These are phyloP conservation scores for Grammothele lineata DNA, from an alignment of 768 basidiomycete species.

Conservation along the genomic window DNA sequence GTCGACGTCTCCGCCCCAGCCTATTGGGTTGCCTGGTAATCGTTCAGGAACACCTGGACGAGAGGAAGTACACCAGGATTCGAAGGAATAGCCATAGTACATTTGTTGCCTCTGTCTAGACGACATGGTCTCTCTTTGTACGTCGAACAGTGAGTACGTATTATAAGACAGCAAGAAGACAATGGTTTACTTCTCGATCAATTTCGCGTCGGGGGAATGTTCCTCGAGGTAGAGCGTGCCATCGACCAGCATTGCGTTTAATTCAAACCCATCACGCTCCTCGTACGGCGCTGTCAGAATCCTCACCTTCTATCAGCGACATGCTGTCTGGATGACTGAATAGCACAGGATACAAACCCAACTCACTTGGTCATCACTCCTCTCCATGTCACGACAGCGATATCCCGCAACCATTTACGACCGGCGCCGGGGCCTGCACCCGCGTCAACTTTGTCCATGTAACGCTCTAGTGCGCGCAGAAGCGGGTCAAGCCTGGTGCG, in stretches of 20 bases:
- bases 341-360: too few species aligned
- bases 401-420: conserved; percentile 33
- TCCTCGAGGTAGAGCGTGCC: conserved; percentile 76
- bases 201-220: conserved; percentile 52
- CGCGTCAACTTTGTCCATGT: conserved; percentile 32
- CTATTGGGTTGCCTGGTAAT: conserved; percentile 26
- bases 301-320: too few species aligned
- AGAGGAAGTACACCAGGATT: conserved; percentile 74
- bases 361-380: conserved; percentile 82
- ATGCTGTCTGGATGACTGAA: too few species aligned
- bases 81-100: conserved; percentile 88
- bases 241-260: conserved; percentile 77
- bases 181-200: conserved; percentile 60
- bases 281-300: conserved; percentile 83
- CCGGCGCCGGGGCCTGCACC: conserved; percentile 25
- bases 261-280: conserved; percentile 70
- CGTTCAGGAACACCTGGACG: conserved; percentile 18
- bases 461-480: conserved; percentile 50
- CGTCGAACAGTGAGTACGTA: too few species aligned
- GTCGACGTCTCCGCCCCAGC: conserved; percentile 80
- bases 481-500: conserved; percentile 65
- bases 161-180: not conserved
- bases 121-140: conserved; percentile 61
- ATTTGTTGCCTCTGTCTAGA: conserved; percentile 58
- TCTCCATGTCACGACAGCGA: conserved; percentile 69